Evolutionary conservation across 345 rosid species (phyloP).

Genomic region (Heritiera fomes): DNA sequence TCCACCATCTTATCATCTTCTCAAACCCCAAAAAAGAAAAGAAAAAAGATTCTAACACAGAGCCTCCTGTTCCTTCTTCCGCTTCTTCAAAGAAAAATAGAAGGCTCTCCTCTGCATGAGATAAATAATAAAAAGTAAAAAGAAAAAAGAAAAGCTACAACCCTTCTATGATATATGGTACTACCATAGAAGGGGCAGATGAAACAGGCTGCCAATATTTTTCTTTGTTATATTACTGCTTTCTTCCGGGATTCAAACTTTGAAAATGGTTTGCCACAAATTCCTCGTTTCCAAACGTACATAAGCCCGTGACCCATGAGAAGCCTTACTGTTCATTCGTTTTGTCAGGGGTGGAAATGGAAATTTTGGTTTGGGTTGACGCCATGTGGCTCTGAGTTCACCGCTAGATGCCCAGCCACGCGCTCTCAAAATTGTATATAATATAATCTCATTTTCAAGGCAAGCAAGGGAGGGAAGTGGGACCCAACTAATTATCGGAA

Average conservation of each 20-base stretch:
- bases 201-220: background rate
- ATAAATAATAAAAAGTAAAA: no score
- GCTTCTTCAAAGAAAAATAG: slow-evolving; percentile 28
- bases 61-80: slow-evolving; percentile 31
- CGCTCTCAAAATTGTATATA: background rate
- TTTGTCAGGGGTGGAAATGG: background rate
- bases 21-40: background rate
- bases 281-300: slow-evolving; percentile 37
- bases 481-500: slow-evolving; percentile 21
- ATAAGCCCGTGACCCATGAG: slow-evolving; percentile 23
- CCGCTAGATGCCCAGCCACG: background rate
- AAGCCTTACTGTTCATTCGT: slow-evolving; percentile 11
- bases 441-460: background rate
- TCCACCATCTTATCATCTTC: slow-evolving; percentile 68
- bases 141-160: background rate
- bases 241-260: slow-evolving; percentile 22
- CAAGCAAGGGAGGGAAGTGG: background rate
- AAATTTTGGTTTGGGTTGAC: background rate
- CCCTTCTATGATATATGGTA: slow-evolving; percentile 23
- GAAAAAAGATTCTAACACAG: slow-evolving; percentile 10
- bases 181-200: slow-evolving; percentile 25
- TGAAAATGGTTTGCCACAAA: slow-evolving; percentile 38
- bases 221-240: no score
- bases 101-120: slow-evolving; percentile 17
- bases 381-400: slow-evolving; percentile 28